Percentiles rank a stretch among this genome's conserved stretches.
Conservation (phyloP, 768 basidiomycete species). For the Dacryopinax spathularia region DNA sequence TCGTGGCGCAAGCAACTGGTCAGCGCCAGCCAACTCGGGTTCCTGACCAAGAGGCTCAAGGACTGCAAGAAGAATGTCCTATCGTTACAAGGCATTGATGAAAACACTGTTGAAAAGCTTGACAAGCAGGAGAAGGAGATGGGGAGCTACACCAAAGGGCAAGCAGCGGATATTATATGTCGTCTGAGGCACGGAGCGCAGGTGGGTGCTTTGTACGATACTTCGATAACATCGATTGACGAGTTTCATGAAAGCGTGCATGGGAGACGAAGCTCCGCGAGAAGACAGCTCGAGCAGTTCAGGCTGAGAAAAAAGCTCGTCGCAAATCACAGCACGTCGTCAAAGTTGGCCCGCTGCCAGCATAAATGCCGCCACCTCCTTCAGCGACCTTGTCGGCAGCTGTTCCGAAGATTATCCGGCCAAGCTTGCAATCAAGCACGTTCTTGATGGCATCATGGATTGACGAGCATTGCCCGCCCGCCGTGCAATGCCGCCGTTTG, state of each 20-base stretch:
- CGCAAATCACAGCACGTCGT: too few relatives aligned
- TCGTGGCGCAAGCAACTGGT: conserved; percentile 52
- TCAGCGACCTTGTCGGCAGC: too few relatives aligned
- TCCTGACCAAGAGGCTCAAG: conserved; percentile 42
- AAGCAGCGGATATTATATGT: conserved; percentile 65
- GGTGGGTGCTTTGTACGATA: conserved; percentile 33
- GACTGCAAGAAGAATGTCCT: conserved; percentile 12
- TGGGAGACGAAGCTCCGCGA: neutral
- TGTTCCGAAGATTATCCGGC: too few relatives aligned
- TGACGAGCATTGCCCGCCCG: too few relatives aligned
- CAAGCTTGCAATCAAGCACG: too few relatives aligned
- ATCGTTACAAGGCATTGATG: conserved; percentile 14
- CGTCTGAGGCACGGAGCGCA: conserved; percentile 63
- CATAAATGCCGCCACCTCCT: too few relatives aligned
- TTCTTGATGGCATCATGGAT: too few relatives aligned
- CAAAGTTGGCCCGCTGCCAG: too few relatives aligned
- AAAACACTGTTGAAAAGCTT: conserved; percentile 13
- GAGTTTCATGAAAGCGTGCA: too few relatives aligned
- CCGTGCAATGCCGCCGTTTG: too few relatives aligned
- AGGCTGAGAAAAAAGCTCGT: too few relatives aligned
- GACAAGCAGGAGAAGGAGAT: conserved; percentile 23
- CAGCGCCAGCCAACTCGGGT: conserved; percentile 42
- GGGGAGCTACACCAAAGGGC: conserved; percentile 50
- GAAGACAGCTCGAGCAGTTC: neutral
- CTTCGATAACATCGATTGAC: neutral